These are phyloP conservation scores for Aegilops sharonensis DNA, from an alignment of 176 grass and related monocot genomes.

Conservation along the genomic window DNA sequence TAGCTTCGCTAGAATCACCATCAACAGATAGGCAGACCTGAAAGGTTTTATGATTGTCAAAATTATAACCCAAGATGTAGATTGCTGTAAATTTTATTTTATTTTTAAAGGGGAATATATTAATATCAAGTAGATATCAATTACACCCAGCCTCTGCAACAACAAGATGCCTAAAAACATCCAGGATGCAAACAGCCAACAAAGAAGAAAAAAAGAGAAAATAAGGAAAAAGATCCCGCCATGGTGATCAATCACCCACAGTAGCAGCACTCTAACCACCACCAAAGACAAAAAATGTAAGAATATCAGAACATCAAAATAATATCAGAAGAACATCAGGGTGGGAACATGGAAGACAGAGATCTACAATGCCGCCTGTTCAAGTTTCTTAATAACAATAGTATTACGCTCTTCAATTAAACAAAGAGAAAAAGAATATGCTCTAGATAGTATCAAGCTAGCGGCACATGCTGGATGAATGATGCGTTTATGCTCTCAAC, in stretches of 20 bases:
- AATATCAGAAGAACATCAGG: slow-evolving; percentile 17
- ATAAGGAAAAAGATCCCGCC: too few species aligned
- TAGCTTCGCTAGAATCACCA: slow-evolving; percentile 30
- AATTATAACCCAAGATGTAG: slow-evolving; percentile 1
- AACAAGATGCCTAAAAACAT: too few species aligned
- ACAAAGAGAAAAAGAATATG: neutral
- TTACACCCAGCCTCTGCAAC: too few species aligned
- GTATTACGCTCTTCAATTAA: neutral
- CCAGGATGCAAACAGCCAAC: too few species aligned
- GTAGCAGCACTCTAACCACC: too few species aligned
- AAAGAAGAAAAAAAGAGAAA: too few species aligned
- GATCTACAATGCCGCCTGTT: neutral
- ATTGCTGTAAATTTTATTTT: neutral
- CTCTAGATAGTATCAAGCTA: neutral
- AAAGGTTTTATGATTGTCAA: slow-evolving; percentile 19
- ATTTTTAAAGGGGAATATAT: too few species aligned
- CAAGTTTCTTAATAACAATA: slow-evolving; percentile 6
- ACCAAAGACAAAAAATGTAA: neutral
- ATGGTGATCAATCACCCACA: too few species aligned
- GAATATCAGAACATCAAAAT: slow-evolving; percentile 10
- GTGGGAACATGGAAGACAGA: neutral
- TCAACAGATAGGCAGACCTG: slow-evolving; percentile 58
- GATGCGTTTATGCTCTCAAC: neutral
- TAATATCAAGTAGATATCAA: too few species aligned
- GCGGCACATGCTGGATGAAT: neutral